These are phyloP conservation scores for Xylaria flabelliformis DNA, from an alignment of 495 filamentous ascomycete species.

Conservation along the genomic window DNA sequence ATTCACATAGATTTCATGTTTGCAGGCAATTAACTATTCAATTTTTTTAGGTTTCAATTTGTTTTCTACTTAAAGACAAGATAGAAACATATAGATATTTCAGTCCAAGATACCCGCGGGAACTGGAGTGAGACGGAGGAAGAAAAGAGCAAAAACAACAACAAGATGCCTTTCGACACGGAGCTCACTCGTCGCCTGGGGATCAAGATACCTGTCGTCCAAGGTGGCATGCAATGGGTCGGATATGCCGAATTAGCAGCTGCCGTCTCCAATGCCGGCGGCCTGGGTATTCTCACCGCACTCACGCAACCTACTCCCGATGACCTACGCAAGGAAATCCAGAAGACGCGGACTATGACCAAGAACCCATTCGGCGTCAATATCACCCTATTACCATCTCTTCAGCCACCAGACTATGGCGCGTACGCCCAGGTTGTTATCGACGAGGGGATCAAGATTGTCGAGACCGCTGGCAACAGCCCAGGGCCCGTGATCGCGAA, in stretches of 20 bases:
- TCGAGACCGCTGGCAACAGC: slow-evolving; percentile 96
- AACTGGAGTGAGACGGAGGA: not conserved
- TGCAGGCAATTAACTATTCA: not conserved
- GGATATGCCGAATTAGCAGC: slow-evolving; percentile 91
- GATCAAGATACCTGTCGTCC: slow-evolving; percentile 92
- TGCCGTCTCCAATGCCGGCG: slow-evolving; percentile 93
- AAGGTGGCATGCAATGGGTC: slow-evolving; percentile 86
- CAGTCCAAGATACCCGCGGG: not conserved
- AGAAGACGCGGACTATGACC: slow-evolving; percentile 83
- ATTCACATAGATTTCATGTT: slow-evolving; percentile 3
- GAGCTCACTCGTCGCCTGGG: slow-evolving; percentile 87
- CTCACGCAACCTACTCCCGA: slow-evolving; percentile 94
- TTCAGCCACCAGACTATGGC: slow-evolving; percentile 87
- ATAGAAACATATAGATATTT: not conserved
- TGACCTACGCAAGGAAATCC: slow-evolving; percentile 93
- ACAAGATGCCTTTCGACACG: slow-evolving; percentile 88
- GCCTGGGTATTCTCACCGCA: slow-evolving; percentile 90
- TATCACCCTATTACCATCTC: slow-evolving; percentile 89
- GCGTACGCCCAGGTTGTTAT: slow-evolving; percentile 94
- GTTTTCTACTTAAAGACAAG: not conserved
- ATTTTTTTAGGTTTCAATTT: not conserved
- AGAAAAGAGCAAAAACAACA: slow-evolving; percentile 9
- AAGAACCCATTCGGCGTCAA: slow-evolving; percentile 92
- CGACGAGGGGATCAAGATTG: slow-evolving; percentile 90
- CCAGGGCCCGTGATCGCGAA: slow-evolving; percentile 89